Evolutionary conservation across 306 rosid species (phyloP).

Genomic region (Erythrophleum fordii): DNA sequence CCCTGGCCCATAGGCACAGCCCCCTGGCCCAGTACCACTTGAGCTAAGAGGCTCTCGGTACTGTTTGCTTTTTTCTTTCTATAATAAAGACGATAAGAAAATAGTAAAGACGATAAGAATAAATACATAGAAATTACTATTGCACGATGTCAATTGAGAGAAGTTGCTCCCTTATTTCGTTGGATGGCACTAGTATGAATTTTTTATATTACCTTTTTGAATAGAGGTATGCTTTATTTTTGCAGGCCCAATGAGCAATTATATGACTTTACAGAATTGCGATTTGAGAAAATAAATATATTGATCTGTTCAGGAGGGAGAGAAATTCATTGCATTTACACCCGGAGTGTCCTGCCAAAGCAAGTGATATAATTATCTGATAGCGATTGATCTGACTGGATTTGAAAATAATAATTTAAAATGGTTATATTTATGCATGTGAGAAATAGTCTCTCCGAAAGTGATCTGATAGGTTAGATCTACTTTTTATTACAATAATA

Average conservation of each 20-base stretch:
- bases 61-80: background rate
- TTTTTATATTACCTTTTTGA: background rate
- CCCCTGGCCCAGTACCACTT: too few relatives aligned
- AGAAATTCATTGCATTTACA: background rate
- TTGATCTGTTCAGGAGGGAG: background rate
- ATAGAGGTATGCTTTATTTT: background rate
- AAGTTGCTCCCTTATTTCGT: background rate
- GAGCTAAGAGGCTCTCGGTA: too few relatives aligned
- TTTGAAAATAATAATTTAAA: background rate
- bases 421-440: background rate
- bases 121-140: background rate
- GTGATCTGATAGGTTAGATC: slow-evolving; percentile 23
- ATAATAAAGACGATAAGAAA: background rate
- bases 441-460: background rate
- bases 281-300: background rate
- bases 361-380: background rate
- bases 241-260: background rate
- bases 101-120: too few relatives aligned
- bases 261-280: background rate
- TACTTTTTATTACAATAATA: background rate
- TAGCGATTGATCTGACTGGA: background rate
- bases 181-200: background rate
- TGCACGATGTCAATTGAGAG: background rate
- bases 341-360: background rate
- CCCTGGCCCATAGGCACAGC: too few relatives aligned